phyloP scores from a whole-genome alignment of 805 yeast genomes.

The Metschnikowia matae region DNA sequence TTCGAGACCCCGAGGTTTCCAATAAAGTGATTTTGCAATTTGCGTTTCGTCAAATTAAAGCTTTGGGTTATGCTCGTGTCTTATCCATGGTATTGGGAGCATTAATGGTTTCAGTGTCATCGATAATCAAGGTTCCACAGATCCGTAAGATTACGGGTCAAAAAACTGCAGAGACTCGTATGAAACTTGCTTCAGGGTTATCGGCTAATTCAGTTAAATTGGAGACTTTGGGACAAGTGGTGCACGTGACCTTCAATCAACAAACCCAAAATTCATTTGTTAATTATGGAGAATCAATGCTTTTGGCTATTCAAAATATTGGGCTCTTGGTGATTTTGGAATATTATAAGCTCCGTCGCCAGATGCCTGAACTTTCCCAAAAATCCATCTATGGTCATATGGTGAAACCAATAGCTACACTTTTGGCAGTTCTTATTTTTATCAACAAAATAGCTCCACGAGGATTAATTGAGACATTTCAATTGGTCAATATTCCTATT shows the following conservation, averaged over 20 bases:
- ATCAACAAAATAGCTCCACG: slow-evolving; percentile 32
- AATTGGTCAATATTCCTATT: slow-evolving; percentile 37
- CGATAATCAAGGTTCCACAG: slow-evolving; percentile 40
- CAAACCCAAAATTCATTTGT: slow-evolving; percentile 33
- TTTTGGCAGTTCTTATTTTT: slow-evolving; percentile 26
- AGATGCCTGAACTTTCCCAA: background rate
- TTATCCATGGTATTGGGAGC: slow-evolving; percentile 32
- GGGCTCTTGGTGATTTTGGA: slow-evolving; percentile 33
- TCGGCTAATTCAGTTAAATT: slow-evolving; percentile 33
- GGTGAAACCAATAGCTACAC: slow-evolving; percentile 23
- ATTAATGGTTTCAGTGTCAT: slow-evolving; percentile 34
- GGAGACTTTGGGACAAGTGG: slow-evolving; percentile 34
- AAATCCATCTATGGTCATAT: background rate
- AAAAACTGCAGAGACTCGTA: slow-evolving; percentile 20
- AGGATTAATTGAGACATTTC: slow-evolving; percentile 25
- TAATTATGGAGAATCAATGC: slow-evolving; percentile 39
- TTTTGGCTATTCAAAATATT: slow-evolving; percentile 37
- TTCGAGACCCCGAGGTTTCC: slow-evolving; percentile 38
- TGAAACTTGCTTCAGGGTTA: slow-evolving; percentile 34
- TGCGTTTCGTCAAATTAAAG: slow-evolving; percentile 32
- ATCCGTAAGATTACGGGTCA: slow-evolving; percentile 33
- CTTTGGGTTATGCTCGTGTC: slow-evolving; percentile 32
- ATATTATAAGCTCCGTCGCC: slow-evolving; percentile 21
- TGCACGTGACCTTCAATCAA: slow-evolving; percentile 37
- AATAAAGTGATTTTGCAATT: slow-evolving; percentile 36